Conservation (phyloP, 352 stramenopile species). For the Phytophthora litchii region DNA sequence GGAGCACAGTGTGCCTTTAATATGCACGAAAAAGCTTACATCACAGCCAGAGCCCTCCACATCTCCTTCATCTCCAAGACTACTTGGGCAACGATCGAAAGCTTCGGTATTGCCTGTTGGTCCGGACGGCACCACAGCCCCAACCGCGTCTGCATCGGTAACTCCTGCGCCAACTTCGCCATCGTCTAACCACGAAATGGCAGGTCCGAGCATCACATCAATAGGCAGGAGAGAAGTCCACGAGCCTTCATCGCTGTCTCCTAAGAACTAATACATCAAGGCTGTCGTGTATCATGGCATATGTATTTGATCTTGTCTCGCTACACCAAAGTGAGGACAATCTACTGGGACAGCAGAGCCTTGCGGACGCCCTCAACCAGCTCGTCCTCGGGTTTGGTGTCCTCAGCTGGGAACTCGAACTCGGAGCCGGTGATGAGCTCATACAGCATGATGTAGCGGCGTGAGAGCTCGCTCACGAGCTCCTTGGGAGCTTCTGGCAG, state of each 20-base stretch:
- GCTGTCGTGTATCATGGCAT: conserved; percentile 17
- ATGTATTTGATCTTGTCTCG: conserved; percentile 30
- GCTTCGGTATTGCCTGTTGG: conserved; percentile 68
- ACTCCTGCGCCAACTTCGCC: conserved; percentile 5
- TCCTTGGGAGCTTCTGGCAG: conserved; percentile 96
- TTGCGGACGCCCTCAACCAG: conserved; percentile 55
- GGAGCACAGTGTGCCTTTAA: conserved; percentile 27
- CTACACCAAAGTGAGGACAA: conserved; percentile 1
- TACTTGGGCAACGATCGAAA: conserved; percentile 42
- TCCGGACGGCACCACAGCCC: conserved; percentile 2
- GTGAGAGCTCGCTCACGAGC: conserved; percentile 95
- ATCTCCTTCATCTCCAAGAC: conserved; percentile 7
- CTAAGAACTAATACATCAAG: conserved; percentile 20
- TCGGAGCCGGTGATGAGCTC: conserved; percentile 98
- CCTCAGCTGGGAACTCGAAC: conserved; percentile 87
- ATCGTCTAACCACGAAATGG: not conserved
- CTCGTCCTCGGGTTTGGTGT: conserved; percentile 43
- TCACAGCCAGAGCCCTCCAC: conserved; percentile 1
- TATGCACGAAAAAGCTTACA: conserved; percentile 22
- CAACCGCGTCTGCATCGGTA: conserved; percentile 9
- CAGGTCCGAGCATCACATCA: conserved; percentile 4
- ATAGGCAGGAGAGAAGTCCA: conserved; percentile 20
- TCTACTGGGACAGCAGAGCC: conserved; percentile 37
- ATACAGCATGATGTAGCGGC: conserved; percentile 98
- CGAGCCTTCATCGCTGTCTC: not conserved